These are phyloP conservation scores for Gyrodon tennesseensis DNA, from an alignment of 1,284 basidiomycete genomes.

Conservation along the genomic window DNA sequence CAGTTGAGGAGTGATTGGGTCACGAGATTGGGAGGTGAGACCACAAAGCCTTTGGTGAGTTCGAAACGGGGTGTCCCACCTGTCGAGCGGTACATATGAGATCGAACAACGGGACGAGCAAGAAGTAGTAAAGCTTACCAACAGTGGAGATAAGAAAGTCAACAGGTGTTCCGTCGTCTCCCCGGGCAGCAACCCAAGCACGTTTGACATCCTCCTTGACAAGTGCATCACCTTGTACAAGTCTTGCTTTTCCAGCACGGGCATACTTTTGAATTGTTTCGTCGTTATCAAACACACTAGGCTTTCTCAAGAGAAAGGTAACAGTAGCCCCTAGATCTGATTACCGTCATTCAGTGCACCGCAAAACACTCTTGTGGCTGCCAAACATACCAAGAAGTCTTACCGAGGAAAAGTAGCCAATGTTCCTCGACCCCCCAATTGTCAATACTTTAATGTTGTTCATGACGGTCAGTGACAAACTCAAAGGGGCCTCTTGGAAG, in stretches of 20 bases:
- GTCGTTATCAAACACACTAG: slow-evolving; percentile 50
- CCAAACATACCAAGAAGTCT: slow-evolving; percentile 53
- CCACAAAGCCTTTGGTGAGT: slow-evolving; percentile 34
- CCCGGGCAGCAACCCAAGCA: slow-evolving; percentile 47
- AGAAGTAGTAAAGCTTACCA: slow-evolving; percentile 28
- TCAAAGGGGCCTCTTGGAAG: background rate
- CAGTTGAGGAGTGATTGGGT: slow-evolving; percentile 38
- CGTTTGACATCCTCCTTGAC: slow-evolving; percentile 47
- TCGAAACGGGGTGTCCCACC: slow-evolving; percentile 31
- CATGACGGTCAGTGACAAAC: slow-evolving; percentile 28
- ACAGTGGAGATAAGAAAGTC: slow-evolving; percentile 35
- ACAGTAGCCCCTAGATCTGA: slow-evolving; percentile 53
- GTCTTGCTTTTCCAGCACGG: slow-evolving; percentile 46
- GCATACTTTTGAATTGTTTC: slow-evolving; percentile 48
- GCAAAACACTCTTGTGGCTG: no score
- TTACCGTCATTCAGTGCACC: background rate
- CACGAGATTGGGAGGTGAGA: slow-evolving; percentile 40
- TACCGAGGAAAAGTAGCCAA: slow-evolving; percentile 58
- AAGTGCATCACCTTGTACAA: slow-evolving; percentile 55
- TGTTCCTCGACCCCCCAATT: slow-evolving; percentile 65
- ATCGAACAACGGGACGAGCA: background rate
- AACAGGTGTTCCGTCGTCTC: slow-evolving; percentile 30
- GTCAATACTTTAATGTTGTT: slow-evolving; percentile 45
- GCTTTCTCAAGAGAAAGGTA: slow-evolving; percentile 53
- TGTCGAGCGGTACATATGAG: slow-evolving; percentile 14